phyloP scores from a whole-genome alignment of 352 stramenopile species.

The Pythium chondricola region DNA sequence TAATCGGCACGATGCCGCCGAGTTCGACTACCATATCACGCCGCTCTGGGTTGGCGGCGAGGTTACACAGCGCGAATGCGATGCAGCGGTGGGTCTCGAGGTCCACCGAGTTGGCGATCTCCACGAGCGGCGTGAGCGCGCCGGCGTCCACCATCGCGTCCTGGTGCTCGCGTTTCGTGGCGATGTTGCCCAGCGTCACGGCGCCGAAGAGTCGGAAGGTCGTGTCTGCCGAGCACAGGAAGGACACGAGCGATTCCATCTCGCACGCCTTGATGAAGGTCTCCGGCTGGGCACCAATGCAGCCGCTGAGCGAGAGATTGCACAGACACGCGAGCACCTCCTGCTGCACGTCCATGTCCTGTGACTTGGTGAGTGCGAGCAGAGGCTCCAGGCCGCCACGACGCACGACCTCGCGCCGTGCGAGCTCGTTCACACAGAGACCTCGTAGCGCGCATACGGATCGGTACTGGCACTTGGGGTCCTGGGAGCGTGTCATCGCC shows the following conservation, averaged over 20 bases:
- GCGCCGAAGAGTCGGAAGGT: slow-evolving; percentile 95
- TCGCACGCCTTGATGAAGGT: slow-evolving; percentile 88
- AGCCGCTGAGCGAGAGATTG: slow-evolving; percentile 95
- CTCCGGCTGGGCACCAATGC: slow-evolving; percentile 86
- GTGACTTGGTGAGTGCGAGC: slow-evolving; percentile 85
- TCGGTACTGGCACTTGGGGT: slow-evolving; percentile 84
- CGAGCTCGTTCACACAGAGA: slow-evolving; percentile 83
- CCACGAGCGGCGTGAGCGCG: slow-evolving; percentile 89
- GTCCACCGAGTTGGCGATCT: slow-evolving; percentile 88
- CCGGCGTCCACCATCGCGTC: slow-evolving; percentile 79
- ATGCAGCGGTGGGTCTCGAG: slow-evolving; percentile 95
- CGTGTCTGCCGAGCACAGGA: slow-evolving; percentile 92
- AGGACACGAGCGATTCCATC: slow-evolving; percentile 89
- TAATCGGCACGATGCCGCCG: slow-evolving; percentile 92
- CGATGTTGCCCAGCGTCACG: slow-evolving; percentile 94
- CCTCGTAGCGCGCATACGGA: slow-evolving; percentile 89
- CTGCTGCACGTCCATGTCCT: slow-evolving; percentile 93
- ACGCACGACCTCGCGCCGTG: slow-evolving; percentile 88
- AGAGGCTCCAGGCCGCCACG: slow-evolving; percentile 82
- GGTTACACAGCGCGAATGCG: slow-evolving; percentile 94
- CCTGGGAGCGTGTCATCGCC: slow-evolving; percentile 45
- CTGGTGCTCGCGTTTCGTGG: slow-evolving; percentile 66
- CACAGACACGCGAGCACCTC: slow-evolving; percentile 96
- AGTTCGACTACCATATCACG: slow-evolving; percentile 89
- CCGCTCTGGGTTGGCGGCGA: slow-evolving; percentile 83